A percentile compares a stretch with the other conserved stretches of the same genome.
Conservation (phyloP, 2,329 filamentous ascomycete species). For the Beauveria caledonica region DNA sequence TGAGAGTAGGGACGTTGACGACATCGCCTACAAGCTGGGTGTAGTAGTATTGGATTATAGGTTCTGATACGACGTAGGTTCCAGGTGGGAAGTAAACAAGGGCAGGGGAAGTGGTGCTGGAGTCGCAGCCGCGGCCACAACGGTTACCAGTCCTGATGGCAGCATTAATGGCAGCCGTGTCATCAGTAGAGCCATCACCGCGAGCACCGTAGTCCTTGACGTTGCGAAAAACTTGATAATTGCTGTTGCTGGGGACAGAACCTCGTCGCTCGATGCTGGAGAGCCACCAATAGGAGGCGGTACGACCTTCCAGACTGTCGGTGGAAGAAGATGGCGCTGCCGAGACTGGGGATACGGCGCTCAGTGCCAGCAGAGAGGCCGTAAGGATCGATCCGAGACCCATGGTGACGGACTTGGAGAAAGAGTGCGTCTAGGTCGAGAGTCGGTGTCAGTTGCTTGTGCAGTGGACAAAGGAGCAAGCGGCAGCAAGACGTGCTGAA, state of each 20-base stretch:
- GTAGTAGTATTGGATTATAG: conserved; percentile 83
- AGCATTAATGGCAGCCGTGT: conserved; percentile 80
- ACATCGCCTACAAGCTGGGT: conserved; percentile 87
- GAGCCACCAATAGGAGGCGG: conserved; percentile 59
- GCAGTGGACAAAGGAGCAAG: background rate
- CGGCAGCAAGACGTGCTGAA: background rate
- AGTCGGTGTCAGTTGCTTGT: background rate
- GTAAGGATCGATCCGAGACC: conserved; percentile 11
- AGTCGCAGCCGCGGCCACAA: conserved; percentile 76
- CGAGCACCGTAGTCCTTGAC: conserved; percentile 68
- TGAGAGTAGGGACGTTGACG: conserved; percentile 61
- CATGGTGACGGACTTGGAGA: conserved; percentile 1
- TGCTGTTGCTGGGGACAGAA: conserved; percentile 41
- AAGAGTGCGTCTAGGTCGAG: background rate
- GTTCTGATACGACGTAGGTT: conserved; percentile 71
- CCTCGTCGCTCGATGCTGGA: conserved; percentile 62
- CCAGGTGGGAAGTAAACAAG: conserved; percentile 88
- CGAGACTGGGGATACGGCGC: conserved; percentile 8
- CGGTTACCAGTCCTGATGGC: conserved; percentile 72
- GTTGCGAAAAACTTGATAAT: conserved; percentile 69
- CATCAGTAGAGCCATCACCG: conserved; percentile 64
- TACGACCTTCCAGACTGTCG: conserved; percentile 15
- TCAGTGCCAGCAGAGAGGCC: conserved; percentile 12
- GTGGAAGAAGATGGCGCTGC: conserved; percentile 8
- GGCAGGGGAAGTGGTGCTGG: conserved; percentile 72